phyloP scores from a whole-genome alignment of 2,329 filamentous ascomycete genomes.

The Beauveria varroae region DNA sequence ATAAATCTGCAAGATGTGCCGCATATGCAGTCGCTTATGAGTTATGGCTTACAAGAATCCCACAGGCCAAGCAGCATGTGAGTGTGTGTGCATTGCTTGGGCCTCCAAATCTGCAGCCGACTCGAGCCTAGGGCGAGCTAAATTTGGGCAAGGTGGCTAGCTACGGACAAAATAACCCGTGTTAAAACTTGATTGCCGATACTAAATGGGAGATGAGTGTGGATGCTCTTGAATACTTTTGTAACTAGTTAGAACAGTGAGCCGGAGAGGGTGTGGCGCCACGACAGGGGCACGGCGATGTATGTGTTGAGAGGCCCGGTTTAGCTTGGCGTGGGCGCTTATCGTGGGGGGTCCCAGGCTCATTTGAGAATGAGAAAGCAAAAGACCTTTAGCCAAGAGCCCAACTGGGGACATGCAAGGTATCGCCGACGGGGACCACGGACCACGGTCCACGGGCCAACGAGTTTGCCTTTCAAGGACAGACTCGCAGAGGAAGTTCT shows the following conservation, averaged over 20 bases:
- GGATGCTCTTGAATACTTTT: neutral
- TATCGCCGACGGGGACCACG: neutral
- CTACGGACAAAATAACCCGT: neutral
- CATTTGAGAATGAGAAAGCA: neutral
- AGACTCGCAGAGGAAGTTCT: too few relatives aligned
- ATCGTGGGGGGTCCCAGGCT: neutral
- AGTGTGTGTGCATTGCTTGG: neutral
- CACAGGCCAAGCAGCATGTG: neutral
- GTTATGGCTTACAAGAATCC: neutral
- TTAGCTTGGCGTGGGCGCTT: conserved; percentile 1
- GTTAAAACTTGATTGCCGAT: neutral
- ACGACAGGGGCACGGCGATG: neutral
- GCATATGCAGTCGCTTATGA: neutral
- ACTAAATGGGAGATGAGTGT: conserved; percentile 5
- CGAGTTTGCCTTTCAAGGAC: neutral
- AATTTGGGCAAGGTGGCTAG: neutral
- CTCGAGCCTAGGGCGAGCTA: neutral
- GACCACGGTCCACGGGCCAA: too few relatives aligned
- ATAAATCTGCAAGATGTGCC: too few relatives aligned
- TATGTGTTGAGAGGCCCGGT: neutral
- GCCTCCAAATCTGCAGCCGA: too few relatives aligned
- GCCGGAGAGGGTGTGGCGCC: neutral
- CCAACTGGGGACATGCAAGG: neutral
- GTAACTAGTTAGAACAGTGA: neutral
- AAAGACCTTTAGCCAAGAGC: neutral